Evolutionary conservation across 345 rosid species (phyloP), one percentile per base, ranked within the genome.

Genomic region (Salix exigua): DNA sequence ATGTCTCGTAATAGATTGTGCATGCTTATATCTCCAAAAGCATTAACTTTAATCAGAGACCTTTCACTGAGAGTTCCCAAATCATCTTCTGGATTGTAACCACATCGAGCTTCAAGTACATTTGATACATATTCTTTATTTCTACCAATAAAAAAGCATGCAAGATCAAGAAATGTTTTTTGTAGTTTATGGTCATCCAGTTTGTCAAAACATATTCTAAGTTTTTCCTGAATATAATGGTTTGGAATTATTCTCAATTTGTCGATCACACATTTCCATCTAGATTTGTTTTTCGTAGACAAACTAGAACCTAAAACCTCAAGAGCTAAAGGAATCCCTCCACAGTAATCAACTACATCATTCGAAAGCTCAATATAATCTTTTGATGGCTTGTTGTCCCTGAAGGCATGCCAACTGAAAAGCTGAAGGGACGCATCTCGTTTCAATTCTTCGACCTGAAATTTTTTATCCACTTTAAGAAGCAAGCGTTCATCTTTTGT

Each of bases 271-370:
- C 33, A 35, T 53, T 68, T 31, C 78, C 78, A 75, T 37, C n/a
- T 35, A 53, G 68, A 35, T 21, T 21, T n/a, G 18, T 30, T 64
- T 55, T 14, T 50, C 1, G 28, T 40, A 11, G 12, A 38, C 17
- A 75, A 42, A 51, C 37, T 67, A 19, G 72, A 66, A 42, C 78
- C 78, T 37, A 76, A 62, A 38, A 76, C 68, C 42, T 67, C 26
- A 21, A 75, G 53, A n/a, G 79, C 73, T n/a, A 76, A 30, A 2
- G 79, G 79, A 58, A 76, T 67, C 5, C 79, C 79, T 10, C 37
- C 21, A 42, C 68, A 58, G 31, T 50, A 33, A 10, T 58, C 5
- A 2, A 76, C n/a, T 0, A 71, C 79, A 18, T 12, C 70, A 25
- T 23, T 18, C 3, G 68, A 68, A 38, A 35, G 23, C 58, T 68